phyloP scores from a whole-genome alignment of 306 rosid genomes.

The Prunus campanulata region DNA sequence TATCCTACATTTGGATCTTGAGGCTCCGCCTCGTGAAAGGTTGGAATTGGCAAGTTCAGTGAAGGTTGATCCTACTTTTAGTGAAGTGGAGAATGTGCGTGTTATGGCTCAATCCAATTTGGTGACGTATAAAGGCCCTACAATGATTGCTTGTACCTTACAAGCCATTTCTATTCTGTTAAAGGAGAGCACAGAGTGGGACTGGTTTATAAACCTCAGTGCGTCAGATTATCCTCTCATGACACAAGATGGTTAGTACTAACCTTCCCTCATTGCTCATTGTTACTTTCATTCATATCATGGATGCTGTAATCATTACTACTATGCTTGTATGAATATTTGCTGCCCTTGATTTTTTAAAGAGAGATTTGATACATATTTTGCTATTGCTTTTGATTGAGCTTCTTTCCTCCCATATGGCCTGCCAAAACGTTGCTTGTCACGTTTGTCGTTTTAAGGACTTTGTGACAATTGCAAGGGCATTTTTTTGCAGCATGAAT shows the following conservation, averaged over 20 bases:
- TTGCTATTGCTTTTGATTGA: constrained; percentile 10
- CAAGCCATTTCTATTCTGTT: constrained; percentile 90
- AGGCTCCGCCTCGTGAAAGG: constrained; percentile 97
- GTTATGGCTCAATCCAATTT: constrained; percentile 79
- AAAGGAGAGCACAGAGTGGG: constrained; percentile 72
- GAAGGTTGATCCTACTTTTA: constrained; percentile 74
- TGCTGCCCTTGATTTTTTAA: constrained; percentile 4
- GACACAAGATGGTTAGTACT: constrained; percentile 88
- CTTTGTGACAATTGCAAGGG: constrained; percentile 14
- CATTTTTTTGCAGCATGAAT: constrained; percentile 24
- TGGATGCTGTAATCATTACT: background rate
- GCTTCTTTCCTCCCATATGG: background rate
- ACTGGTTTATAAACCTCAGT: constrained; percentile 96
- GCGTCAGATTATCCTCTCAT: constrained; percentile 98
- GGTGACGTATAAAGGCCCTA: constrained; percentile 98
- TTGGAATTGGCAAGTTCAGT: constrained; percentile 81
- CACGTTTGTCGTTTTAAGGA: background rate
- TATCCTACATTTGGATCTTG: constrained; percentile 90
- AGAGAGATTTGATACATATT: constrained; percentile 5
- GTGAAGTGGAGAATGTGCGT: constrained; percentile 82
- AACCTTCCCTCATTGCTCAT: constrained; percentile 12
- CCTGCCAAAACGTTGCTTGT: constrained; percentile 12
- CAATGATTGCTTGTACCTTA: constrained; percentile 96
- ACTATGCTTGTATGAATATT: constrained; percentile 17
- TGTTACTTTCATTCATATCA: background rate